phyloP scores from a whole-genome alignment of 176 grass and related monocot genomes.

The Eragrostis nindensis region DNA sequence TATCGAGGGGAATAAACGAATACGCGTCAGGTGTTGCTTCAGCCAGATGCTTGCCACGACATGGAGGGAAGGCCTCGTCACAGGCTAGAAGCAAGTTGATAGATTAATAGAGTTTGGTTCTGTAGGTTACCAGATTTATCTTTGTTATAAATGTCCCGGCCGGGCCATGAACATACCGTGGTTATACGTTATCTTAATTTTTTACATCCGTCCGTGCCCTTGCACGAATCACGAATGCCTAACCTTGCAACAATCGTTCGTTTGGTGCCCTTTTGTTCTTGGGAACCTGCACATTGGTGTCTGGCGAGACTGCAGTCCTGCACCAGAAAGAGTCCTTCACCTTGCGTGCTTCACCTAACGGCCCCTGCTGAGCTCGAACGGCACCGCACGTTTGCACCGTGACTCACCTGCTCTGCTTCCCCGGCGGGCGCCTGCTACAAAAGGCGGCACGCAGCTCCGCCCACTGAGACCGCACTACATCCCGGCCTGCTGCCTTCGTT shows the following conservation, averaged over 20 bases:
- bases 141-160: neutral
- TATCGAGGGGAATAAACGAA: slow-evolving; percentile 33
- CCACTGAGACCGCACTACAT: neutral
- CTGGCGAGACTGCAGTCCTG: neutral
- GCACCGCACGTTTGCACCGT: slow-evolving; percentile 4
- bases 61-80: neutral
- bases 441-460: neutral
- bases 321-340: neutral
- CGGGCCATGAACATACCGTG: neutral
- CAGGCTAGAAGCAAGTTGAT: slow-evolving; percentile 17
- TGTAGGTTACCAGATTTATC: slow-evolving; percentile 12
- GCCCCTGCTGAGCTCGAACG: neutral
- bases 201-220: neutral
- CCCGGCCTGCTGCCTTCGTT: no score
- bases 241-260: neutral
- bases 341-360: slow-evolving; percentile 20
- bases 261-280: neutral
- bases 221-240: neutral
- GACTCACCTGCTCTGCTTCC: slow-evolving; percentile 22
- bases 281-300: no score
- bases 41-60: slow-evolving; percentile 24
- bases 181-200: neutral
- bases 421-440: neutral
- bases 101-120: neutral
- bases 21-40: slow-evolving; percentile 22